Evolutionary conservation across 257 asterid genomes (phyloP).

Genomic region (Solanum virginianum): DNA sequence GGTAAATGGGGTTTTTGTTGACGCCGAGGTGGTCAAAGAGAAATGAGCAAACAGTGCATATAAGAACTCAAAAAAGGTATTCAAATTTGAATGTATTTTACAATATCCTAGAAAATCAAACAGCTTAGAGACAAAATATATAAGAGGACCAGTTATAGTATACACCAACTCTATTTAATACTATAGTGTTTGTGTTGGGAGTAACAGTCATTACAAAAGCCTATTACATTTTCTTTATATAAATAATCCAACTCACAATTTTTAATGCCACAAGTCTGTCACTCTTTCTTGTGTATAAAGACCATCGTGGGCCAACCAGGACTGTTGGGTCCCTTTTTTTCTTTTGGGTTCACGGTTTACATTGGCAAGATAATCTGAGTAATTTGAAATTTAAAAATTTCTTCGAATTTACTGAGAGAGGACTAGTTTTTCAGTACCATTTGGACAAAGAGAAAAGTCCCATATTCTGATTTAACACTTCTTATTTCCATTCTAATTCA

Average conservation of each 20-base stretch:
- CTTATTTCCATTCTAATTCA: neutral
- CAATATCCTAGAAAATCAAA: conserved; percentile 20
- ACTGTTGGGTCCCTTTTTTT: neutral
- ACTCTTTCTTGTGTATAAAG: neutral
- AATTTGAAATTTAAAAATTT: neutral
- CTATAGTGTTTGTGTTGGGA: conserved; percentile 2
- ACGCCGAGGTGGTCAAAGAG: conserved; percentile 78
- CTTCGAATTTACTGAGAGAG: neutral
- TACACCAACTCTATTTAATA: neutral
- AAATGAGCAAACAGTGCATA: conserved; percentile 5
- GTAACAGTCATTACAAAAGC: conserved; percentile 7
- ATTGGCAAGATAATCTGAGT: neutral
- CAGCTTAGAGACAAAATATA: conserved; percentile 46
- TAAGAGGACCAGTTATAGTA: neutral
- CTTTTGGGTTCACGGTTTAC: neutral
- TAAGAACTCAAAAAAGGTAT: conserved; percentile 14
- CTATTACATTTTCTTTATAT: neutral
- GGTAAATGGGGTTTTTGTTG: conserved; percentile 45
- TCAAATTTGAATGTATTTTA: conserved; percentile 7
- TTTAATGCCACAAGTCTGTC: neutral
- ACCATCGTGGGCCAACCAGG: neutral
- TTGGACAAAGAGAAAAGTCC: neutral
- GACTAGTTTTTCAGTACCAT: neutral
- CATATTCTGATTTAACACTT: neutral
- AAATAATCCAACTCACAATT: neutral